Conservation (phyloP, 163 green algal genomes). For the Scenedesmus sp. region DNA sequence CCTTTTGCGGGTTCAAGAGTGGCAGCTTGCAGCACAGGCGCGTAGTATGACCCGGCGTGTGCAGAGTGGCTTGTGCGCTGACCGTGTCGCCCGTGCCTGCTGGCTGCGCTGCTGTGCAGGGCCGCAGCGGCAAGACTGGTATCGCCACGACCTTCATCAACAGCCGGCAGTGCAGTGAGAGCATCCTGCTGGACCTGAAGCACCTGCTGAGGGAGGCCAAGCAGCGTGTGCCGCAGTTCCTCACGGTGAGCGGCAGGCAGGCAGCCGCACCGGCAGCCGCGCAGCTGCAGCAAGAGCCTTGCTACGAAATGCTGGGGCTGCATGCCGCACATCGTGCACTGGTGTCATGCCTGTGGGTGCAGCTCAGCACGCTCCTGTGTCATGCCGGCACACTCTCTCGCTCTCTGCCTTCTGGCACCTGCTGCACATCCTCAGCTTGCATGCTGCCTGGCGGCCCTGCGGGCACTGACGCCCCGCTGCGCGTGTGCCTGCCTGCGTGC, state of each 20-base stretch:
- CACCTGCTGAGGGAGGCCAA: conserved; percentile 97
- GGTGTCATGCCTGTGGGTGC: too few relatives aligned
- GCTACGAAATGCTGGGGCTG: background rate
- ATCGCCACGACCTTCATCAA: conserved; percentile 99
- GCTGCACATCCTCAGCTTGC: background rate
- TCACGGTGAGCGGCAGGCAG: conserved; percentile 55
- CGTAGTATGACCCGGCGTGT: background rate
- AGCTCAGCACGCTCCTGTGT: too few relatives aligned
- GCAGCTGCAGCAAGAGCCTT: background rate
- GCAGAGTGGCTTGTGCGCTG: background rate
- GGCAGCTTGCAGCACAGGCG: too few relatives aligned
- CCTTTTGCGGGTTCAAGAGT: background rate
- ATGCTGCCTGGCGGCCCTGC: too few relatives aligned
- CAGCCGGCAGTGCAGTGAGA: conserved; percentile 90
- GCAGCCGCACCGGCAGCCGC: background rate
- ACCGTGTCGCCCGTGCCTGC: background rate
- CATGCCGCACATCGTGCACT: too few relatives aligned
- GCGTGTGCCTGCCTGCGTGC: too few relatives aligned
- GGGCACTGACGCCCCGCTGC: background rate
- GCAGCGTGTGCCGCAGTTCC: conserved; percentile 75
- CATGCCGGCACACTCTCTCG: too few relatives aligned
- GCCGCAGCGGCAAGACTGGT: conserved; percentile 96
- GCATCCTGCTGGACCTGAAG: conserved; percentile 98
- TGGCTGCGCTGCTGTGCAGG: conserved; percentile 58
- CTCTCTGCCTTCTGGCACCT: too few relatives aligned